A percentile compares a stretch with the other conserved stretches of the same genome.
Conservation (phyloP, 1,139 yeast species). For the Zygoascus sp. region DNA sequence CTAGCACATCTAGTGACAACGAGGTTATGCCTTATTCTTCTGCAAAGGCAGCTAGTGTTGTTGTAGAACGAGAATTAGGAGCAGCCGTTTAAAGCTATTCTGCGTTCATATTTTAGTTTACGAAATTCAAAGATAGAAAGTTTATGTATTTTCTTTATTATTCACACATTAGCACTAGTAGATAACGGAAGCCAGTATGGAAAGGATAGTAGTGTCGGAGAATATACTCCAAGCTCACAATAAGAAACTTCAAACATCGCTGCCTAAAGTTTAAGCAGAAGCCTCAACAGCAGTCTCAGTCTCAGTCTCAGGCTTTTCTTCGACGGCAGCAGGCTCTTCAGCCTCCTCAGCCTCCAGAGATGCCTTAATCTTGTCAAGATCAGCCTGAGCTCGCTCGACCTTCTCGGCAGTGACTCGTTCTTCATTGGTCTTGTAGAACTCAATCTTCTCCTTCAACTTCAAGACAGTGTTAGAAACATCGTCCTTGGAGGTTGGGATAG, state of each 20-base stretch:
- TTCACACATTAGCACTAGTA: constrained; percentile 6
- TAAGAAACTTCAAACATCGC: neutral
- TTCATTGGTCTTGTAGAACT: constrained; percentile 66
- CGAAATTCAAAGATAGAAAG: neutral
- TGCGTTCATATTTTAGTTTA: neutral
- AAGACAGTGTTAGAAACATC: constrained; percentile 66
- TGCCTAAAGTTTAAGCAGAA: neutral
- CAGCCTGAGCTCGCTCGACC: constrained; percentile 69
- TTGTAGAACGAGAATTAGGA: neutral
- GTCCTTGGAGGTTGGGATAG: constrained; percentile 74
- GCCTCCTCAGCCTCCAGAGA: constrained; percentile 16
- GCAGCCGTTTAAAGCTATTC: neutral
- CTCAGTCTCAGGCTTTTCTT: constrained; percentile 11
- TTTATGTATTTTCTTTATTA: neutral
- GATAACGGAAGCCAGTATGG: constrained; percentile 5
- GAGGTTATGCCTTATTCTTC: neutral
- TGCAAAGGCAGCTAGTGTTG: neutral
- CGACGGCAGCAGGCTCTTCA: constrained; percentile 11
- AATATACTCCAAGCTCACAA: neutral
- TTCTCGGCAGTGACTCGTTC: constrained; percentile 76
- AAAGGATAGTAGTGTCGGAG: constrained; percentile 5
- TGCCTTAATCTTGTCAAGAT: constrained; percentile 54
- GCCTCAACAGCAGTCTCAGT: neutral
- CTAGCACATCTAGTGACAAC: neutral
- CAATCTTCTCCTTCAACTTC: constrained; percentile 69